Conservation (phyloP, 305 asterid genomes). For the Rubia balearica region DNA sequence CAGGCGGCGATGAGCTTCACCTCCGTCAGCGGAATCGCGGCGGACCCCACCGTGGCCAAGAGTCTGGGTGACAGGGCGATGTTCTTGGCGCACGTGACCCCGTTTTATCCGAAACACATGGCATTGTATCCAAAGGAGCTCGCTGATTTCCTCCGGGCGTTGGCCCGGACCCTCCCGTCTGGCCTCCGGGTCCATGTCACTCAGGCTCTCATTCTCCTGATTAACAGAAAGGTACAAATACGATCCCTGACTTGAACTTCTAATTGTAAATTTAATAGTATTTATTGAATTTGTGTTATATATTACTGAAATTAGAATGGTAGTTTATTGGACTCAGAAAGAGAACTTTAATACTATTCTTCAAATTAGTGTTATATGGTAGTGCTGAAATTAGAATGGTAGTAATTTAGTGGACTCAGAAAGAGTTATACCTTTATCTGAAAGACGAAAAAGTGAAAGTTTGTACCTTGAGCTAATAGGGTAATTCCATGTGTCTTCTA, state of each 20-base stretch:
- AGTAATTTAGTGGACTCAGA: too few relatives aligned
- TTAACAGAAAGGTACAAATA: conserved; percentile 58
- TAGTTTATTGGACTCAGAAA: background rate
- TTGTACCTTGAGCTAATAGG: background rate
- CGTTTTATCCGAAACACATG: conserved; percentile 50
- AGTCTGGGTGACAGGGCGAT: conserved; percentile 65
- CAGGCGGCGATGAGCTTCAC: conserved; percentile 78
- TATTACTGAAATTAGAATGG: background rate
- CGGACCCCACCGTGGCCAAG: conserved; percentile 61
- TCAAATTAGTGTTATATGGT: background rate
- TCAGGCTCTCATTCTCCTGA: conserved; percentile 65
- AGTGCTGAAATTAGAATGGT: background rate
- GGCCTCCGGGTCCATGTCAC: conserved; percentile 59
- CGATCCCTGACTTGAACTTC: background rate
- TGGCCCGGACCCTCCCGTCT: conserved; percentile 55
- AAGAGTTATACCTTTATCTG: too few relatives aligned
- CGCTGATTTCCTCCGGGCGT: conserved; percentile 46
- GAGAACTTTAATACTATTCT: background rate
- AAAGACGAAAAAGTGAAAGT: too few relatives aligned
- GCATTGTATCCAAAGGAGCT: conserved; percentile 53
- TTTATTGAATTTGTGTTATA: too few relatives aligned
- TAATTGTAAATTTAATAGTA: too few relatives aligned
- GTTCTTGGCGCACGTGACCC: conserved; percentile 81
- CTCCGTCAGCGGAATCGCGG: conserved; percentile 60
- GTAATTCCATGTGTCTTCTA: conserved; percentile 15